These are phyloP conservation scores for Teunomyces cretensis DNA, from an alignment of 805 yeast genomes.

Conservation along the genomic window DNA sequence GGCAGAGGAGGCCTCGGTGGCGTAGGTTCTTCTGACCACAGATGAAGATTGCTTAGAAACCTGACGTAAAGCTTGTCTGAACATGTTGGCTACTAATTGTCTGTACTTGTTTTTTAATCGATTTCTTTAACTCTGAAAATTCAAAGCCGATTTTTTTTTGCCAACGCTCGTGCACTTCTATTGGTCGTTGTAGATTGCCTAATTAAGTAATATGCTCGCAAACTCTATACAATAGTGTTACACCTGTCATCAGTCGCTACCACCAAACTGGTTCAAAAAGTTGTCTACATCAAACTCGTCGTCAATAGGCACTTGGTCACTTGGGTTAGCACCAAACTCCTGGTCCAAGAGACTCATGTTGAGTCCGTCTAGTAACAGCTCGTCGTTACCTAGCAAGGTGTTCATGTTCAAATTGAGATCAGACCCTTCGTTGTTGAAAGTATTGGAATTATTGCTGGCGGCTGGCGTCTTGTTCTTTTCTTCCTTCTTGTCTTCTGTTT, in stretches of 20 bases:
- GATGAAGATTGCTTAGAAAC: conserved; percentile 56
- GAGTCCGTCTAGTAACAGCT: conserved; percentile 42
- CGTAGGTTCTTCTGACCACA: conserved; percentile 78
- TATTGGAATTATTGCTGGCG: conserved; percentile 2
- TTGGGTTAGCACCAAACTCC: conserved; percentile 20
- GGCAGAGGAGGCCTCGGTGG: conserved; percentile 67
- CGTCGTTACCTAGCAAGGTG: conserved; percentile 37
- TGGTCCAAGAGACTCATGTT: conserved; percentile 41
- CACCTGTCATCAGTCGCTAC: conserved; percentile 2
- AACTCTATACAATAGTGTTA: neutral
- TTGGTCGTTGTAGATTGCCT: conserved; percentile 35
- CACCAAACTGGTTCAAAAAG: conserved; percentile 44
- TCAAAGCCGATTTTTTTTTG: conserved; percentile 4
- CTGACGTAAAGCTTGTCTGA: conserved; percentile 63
- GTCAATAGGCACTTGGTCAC: conserved; percentile 21
- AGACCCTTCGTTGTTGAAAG: conserved; percentile 2
- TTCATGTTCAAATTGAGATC: conserved; percentile 30
- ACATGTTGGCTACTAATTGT: conserved; percentile 37
- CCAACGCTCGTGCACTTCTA: conserved; percentile 19
- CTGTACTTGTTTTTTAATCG: neutral
- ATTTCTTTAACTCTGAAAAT: neutral
- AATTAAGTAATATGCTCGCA: conserved; percentile 18
- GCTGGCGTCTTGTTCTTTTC: conserved; percentile 5
- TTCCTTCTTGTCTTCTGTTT: conserved; percentile 4
- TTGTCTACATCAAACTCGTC: conserved; percentile 48